Evolutionary conservation across 2,329 filamentous ascomycete genomes (phyloP).

Genomic region (Ophiocordyceps camponoti-leonardi): DNA sequence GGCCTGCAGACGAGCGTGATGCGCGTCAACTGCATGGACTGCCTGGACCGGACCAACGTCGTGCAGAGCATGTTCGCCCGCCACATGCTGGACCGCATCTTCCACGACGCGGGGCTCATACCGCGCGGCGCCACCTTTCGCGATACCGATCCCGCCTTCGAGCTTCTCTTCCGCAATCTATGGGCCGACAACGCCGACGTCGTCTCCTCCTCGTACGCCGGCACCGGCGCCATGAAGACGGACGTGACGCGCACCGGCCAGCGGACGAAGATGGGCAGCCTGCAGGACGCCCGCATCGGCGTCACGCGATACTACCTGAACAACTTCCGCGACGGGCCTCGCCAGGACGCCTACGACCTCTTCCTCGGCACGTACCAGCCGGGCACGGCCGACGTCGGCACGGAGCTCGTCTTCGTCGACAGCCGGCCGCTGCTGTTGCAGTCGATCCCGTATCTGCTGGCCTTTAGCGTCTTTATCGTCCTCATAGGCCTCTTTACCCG

Average conservation of each 20-base stretch:
- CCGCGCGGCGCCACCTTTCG: constrained; percentile 59
- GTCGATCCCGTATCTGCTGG: constrained; percentile 80
- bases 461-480: constrained; percentile 72
- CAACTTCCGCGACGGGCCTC: constrained; percentile 85
- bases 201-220: constrained; percentile 82
- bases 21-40: constrained; percentile 98
- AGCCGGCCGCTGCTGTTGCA: constrained; percentile 75
- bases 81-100: constrained; percentile 74
- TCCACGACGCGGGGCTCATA: constrained; percentile 70
- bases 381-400: constrained; percentile 51
- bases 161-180: constrained; percentile 84
- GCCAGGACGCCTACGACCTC: constrained; percentile 89
- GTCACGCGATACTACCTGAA: constrained; percentile 80
- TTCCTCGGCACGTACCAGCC: constrained; percentile 81
- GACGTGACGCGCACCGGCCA: constrained; percentile 91
- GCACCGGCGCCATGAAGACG: constrained; percentile 93
- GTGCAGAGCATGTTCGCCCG: constrained; percentile 94
- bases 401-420: constrained; percentile 64
- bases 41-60: constrained; percentile 91
- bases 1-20: constrained; percentile 77
- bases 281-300: constrained; percentile 79
- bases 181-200: constrained; percentile 98
- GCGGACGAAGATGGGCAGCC: constrained; percentile 66
- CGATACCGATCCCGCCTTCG: constrained; percentile 62
- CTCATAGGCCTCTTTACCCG: constrained; percentile 58